phyloP scores from a whole-genome alignment of 345 rosid genomes.

The Gossypium ekmanianum region DNA sequence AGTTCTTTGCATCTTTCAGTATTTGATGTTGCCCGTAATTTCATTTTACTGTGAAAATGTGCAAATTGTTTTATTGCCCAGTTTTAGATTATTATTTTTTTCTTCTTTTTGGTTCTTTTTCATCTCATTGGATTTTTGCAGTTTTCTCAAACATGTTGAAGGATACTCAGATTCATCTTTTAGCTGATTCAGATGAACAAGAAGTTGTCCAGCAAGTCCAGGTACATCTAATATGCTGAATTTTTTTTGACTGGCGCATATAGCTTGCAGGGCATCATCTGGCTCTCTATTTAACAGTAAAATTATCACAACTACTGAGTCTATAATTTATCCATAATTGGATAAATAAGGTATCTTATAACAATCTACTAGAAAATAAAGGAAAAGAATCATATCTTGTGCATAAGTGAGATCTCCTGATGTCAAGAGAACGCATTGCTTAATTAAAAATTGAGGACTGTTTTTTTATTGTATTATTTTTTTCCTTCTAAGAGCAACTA shows the following conservation, averaged over 20 bases:
- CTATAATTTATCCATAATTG: background rate
- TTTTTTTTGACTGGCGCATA: slow-evolving; percentile 6
- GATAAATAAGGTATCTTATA: background rate
- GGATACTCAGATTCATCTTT: slow-evolving; percentile 93
- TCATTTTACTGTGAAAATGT: background rate
- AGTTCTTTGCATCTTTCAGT: slow-evolving; percentile 18
- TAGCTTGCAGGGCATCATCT: background rate
- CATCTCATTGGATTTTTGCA: slow-evolving; percentile 32
- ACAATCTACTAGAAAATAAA: background rate
- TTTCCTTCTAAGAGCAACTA: background rate
- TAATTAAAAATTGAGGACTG: background rate
- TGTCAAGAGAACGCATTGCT: background rate
- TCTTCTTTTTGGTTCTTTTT: background rate
- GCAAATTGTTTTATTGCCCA: background rate
- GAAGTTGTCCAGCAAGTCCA: slow-evolving; percentile 96
- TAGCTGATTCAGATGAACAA: slow-evolving; percentile 98
- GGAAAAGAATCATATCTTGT: slow-evolving; percentile 1
- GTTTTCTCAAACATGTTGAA: slow-evolving; percentile 95
- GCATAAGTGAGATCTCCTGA: background rate
- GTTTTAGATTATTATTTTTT: background rate
- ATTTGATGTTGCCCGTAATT: background rate
- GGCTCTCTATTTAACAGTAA: background rate
- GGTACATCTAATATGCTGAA: slow-evolving; percentile 34
- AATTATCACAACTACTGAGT: background rate
- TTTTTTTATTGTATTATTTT: no score